A percentile compares a stretch with the other conserved stretches of the same genome.
Evolutionary conservation across 1,284 basidiomycete species (phyloP).

Genomic region (Ustilago sp.): DNA sequence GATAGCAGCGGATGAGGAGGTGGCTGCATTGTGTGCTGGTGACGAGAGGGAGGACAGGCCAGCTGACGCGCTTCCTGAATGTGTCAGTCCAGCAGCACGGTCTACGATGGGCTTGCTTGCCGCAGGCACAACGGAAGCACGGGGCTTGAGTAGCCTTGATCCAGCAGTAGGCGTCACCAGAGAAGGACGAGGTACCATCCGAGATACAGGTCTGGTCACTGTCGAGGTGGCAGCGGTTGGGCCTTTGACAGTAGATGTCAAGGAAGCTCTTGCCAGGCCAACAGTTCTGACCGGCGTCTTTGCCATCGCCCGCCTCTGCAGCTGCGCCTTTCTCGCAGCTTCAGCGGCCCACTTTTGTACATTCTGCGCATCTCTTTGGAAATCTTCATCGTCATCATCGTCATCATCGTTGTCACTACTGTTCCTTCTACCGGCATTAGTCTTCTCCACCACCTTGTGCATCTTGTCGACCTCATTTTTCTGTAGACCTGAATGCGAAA

Average conservation of each 20-base stretch:
- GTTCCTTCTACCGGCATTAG: background rate
- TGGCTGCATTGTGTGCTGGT: background rate
- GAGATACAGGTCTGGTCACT: slow-evolving; percentile 15
- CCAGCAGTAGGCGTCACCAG: slow-evolving; percentile 29
- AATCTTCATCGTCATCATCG: slow-evolving; percentile 21
- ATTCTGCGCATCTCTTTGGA: slow-evolving; percentile 20
- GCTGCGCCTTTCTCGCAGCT: slow-evolving; percentile 30
- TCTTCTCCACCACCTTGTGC: background rate
- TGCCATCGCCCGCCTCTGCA: slow-evolving; percentile 1
- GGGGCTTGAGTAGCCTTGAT: slow-evolving; percentile 29
- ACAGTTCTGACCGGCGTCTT: slow-evolving; percentile 15
- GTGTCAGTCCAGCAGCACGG: slow-evolving; percentile 3
- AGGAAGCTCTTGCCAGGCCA: background rate
- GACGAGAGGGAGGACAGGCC: slow-evolving; percentile 3
- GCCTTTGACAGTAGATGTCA: slow-evolving; percentile 12
- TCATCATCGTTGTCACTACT: slow-evolving; percentile 29
- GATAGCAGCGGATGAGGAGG: background rate
- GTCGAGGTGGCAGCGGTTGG: slow-evolving; percentile 8
- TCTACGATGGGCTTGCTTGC: background rate
- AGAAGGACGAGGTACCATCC: slow-evolving; percentile 17
- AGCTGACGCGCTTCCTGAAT: slow-evolving; percentile 30
- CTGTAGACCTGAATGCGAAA: slow-evolving; percentile 11
- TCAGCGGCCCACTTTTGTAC: slow-evolving; percentile 42
- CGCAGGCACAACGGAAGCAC: slow-evolving; percentile 7
- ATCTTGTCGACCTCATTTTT: slow-evolving; percentile 1